Evolutionary conservation across 306 rosid genomes (phyloP).

Genomic region (Cyamopsis tetragonoloba): DNA sequence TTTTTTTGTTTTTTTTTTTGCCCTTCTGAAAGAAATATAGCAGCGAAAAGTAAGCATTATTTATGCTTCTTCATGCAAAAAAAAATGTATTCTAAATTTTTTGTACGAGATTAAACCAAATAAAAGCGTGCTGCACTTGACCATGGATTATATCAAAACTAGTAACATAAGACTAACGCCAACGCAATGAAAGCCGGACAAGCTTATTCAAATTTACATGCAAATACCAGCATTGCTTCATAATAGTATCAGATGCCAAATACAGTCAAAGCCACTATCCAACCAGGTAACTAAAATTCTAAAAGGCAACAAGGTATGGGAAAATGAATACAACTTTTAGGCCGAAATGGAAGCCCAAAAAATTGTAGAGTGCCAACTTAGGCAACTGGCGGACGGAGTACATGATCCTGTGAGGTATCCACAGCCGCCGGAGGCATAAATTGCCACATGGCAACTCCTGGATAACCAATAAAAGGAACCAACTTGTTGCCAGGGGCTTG

Average conservation of each 20-base stretch:
- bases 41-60: neutral
- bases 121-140: neutral
- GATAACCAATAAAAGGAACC: constrained; percentile 84
- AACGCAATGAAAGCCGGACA: constrained; percentile 26
- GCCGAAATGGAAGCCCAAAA: constrained; percentile 41
- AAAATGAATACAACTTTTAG: constrained; percentile 36
- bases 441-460: constrained; percentile 98
- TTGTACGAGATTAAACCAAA: neutral
- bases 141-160: neutral
- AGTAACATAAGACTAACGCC: neutral
- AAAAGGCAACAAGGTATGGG: constrained; percentile 30
- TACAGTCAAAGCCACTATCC: constrained; percentile 41
- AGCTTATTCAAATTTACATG: constrained; percentile 67
- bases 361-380: constrained; percentile 46
- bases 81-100: neutral
- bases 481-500: constrained; percentile 86
- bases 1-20: too few relatives aligned
- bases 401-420: constrained; percentile 98
- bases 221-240: constrained; percentile 52
- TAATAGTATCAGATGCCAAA: constrained; percentile 41
- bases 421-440: constrained; percentile 94
- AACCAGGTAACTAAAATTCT: constrained; percentile 40
- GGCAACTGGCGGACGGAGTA: constrained; percentile 96
- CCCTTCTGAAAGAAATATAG: neutral
- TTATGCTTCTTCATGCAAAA: neutral